Base-by-base conservation (phyloP, 2,329 filamentous ascomycete genomes). In the Clarireedia hainanense region DNA sequence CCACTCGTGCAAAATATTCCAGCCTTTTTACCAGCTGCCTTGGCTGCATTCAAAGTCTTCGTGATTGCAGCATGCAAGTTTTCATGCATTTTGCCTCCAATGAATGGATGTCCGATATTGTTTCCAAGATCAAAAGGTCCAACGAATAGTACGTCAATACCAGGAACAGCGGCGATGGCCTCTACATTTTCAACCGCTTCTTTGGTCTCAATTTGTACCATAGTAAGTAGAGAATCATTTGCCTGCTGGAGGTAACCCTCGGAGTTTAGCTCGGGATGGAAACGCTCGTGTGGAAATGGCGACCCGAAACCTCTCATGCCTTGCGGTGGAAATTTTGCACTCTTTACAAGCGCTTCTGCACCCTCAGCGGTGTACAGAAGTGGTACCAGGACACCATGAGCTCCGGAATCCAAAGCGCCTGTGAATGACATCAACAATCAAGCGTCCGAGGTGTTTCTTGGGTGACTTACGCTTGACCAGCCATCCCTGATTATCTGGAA, bases 141-240 rank as follows among this genome's bases (percentile, higher is more conserved):
- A 47, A 86, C 75, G 65, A 85, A 86, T 24, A 86, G 70, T 4
- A 83, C 76, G 58, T 87, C 84, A 23, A 86, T 73, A 3, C 80
- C 80, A 3, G 80, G 70, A 23, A 84, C 73, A 20, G 77, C 74
- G 43, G 81, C 81, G 67, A 87, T 86, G 48, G 78, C 79, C 36
- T 85, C 81, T 1, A 86, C 76, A 12, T 71, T 70, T 1, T 81
- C 77, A 14, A 86, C 71, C 0, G 83, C 83, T 66, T 85, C 82
- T 58, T 74, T 72, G 0, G 84, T 86, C 71, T 87, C 84, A 52
- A 87, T 86, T 68, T 86, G 84, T 10, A 86, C 80, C 71, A 85
- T 83, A 15, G 80, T 84, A 57, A 86, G 66, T 23, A 86, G 73
- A 30, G 75, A 75, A 7, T 75, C 73, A 63, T 83, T 82, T 47